Evolutionary conservation across 805 yeast genomes (phyloP), one percentile per base, ranked within the genome.

Genomic region (Gaillardinia entomophila): DNA sequence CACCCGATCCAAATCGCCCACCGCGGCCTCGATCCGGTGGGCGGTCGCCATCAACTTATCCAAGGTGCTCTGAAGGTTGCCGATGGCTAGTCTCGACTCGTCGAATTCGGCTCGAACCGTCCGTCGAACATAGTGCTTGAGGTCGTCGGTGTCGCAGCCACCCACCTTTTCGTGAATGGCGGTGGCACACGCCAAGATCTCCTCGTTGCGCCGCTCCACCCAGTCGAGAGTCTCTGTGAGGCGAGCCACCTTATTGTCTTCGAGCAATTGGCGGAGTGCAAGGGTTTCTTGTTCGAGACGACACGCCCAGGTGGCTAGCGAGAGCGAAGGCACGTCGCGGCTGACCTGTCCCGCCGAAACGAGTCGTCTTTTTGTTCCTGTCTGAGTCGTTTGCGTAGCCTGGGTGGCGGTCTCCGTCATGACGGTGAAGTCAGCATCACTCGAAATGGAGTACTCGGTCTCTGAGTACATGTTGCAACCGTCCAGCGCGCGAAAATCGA

Each of bases 221-320:
- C 33, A 32, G 5, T 22, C 16, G 19, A 28, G 28, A 12, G 36
- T 20, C 25, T 36, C 38, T n/a, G 31, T 20, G 15, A 32, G 28
- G 26, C 36, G 32, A 5, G 35, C 29, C 27, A 32, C 28, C 26
- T 12, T 33, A 25, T 12, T 13, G 7, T 23, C 13, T 5, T 23
- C 13, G 5, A 49, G 24, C 3, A 36, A 24, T 10, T 47, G 46
- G 30, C 53, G 52, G 22, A 58, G 38, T 7, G 54, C 46, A 11
- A 54, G 34, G 1, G 57, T 48, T 33, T 58, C 62, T 8, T 55
- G 33, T 32, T 57, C 63, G 14, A 59, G 38, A 27, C 50, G 43
- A 2, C 60, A 47, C 4, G 64, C 64, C 62, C 62, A 54, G 11
- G 32, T 35, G 2, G 49, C 34, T 14, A 58, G 30, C 27, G 16